Conservation (phyloP, 768 basidiomycete species). For the Mycena leptocephala region DNA sequence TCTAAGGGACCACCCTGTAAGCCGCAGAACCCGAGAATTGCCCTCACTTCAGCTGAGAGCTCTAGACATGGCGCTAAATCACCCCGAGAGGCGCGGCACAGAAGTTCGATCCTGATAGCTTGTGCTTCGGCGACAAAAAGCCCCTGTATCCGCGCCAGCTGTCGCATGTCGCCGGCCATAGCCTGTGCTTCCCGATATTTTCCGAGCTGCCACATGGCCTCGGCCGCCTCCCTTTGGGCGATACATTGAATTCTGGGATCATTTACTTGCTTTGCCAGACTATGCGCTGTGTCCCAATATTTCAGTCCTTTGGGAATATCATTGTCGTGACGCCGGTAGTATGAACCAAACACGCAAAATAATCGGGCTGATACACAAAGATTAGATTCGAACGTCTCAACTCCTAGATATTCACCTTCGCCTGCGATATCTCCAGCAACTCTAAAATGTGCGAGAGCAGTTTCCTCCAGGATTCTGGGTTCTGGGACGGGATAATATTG, state of each 20-base stretch:
- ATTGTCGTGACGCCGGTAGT: conserved; percentile 6
- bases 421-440: background rate
- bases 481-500: no score
- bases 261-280: background rate
- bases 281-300: background rate
- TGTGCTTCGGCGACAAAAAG: conserved; percentile 6
- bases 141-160: conserved; percentile 6
- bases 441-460: background rate
- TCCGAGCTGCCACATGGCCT: conserved; percentile 17
- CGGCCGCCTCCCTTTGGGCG: background rate
- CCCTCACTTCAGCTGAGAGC: background rate
- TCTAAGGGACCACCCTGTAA: background rate
- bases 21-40: conserved; percentile 12
- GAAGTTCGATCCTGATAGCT: background rate
- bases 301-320: conserved; percentile 8
- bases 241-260: background rate
- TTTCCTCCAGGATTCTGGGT: background rate
- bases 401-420: background rate
- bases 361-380: background rate
- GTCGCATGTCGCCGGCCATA: background rate
- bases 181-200: conserved; percentile 13
- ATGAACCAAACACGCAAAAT: background rate
- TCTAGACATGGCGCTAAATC: background rate
- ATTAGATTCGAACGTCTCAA: background rate
- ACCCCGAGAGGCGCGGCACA: conserved; percentile 3